Base-by-base conservation (phyloP, 306 rosid genomes). In the Prunus mongolica region DNA sequence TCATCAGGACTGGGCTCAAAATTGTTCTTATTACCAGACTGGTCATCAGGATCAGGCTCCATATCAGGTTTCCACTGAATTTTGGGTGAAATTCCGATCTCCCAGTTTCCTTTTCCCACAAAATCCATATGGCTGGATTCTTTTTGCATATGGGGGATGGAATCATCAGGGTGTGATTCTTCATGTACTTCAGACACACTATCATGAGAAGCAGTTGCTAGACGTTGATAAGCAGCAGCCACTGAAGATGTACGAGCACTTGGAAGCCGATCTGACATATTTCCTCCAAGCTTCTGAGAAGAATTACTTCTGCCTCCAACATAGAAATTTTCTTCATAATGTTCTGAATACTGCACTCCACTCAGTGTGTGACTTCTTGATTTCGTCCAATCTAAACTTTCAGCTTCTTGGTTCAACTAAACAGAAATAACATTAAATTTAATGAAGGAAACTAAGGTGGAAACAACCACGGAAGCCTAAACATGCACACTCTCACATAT, bases 311-410 rank as follows among this genome's bases (percentile, higher is more conserved):
- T 67, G 18, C 89, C 91, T 57, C 80, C 80, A 30, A 64, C 57
- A 73, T 80, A 78, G 38, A 58, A 55, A 57, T 80, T 84, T 20
- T 85, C 94, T 12, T 86, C 93, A 69, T 79, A 70, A 82, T 73
- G 69, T 20, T 83, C 87, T 6, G 90, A 76, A 79, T 72, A 78
- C 83, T 79, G 82, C 49, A 85, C 72, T 72, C 93, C 90, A 65
- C 85, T 74, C 79, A 95, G 67, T n/a, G 96, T 92, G 82, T 87
- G 89, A 83, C 98, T 75, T 54, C 85, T 82, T 66, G 96, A 89
- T 88, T 87, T 90, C 19, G 96, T 92, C 98, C 98, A 95, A 82
- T 95, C 98, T 87, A 92, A 90, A 86, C 83, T 83, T 71, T 86
- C 86, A 76, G 97, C 97, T 84, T 95, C 97, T 82, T 87, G 84